A percentile compares a stretch with the other conserved stretches of the same genome.
Conservation (phyloP, 164 flowering plant genomes). For the Dillenia suffruticosa region DNA sequence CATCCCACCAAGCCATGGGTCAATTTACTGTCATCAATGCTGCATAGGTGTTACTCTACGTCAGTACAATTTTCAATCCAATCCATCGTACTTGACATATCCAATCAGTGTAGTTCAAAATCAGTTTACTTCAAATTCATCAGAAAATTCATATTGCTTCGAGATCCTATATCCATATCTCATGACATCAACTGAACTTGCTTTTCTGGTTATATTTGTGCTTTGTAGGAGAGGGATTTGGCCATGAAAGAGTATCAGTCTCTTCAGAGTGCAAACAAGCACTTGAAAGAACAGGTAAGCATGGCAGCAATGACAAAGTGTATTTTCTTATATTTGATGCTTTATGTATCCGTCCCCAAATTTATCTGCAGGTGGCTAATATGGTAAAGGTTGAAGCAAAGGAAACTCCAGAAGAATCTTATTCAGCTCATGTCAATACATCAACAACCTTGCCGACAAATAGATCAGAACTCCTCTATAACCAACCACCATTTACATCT, state of each 20-base stretch:
- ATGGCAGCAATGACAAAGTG: no score
- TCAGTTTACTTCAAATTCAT: no score
- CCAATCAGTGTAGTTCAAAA: no score
- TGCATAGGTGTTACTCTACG: no score
- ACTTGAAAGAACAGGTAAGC: constrained; percentile 60
- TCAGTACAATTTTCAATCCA: no score
- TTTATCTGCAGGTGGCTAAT: constrained; percentile 39
- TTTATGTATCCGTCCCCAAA: background rate
- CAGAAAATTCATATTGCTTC: no score
- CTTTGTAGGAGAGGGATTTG: constrained; percentile 60
- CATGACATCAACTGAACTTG: constrained; percentile 11
- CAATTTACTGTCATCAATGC: no score
- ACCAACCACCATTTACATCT: constrained; percentile 32
- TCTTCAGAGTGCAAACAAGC: constrained; percentile 46
- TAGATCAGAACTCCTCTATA: constrained; percentile 23
- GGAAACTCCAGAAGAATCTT: constrained; percentile 23
- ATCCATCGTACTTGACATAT: no score
- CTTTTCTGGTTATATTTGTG: constrained; percentile 13
- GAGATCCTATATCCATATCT: background rate
- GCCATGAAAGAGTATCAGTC: constrained; percentile 51
- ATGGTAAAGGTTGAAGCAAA: constrained; percentile 25
- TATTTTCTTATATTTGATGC: background rate
- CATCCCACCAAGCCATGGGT: no score
- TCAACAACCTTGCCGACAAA: constrained; percentile 24
- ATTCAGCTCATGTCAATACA: constrained; percentile 12